A percentile compares a stretch with the other conserved stretches of the same genome.
phyloP scores from a whole-genome alignment of 805 yeast genomes.

The Lipomyces lipofer region DNA sequence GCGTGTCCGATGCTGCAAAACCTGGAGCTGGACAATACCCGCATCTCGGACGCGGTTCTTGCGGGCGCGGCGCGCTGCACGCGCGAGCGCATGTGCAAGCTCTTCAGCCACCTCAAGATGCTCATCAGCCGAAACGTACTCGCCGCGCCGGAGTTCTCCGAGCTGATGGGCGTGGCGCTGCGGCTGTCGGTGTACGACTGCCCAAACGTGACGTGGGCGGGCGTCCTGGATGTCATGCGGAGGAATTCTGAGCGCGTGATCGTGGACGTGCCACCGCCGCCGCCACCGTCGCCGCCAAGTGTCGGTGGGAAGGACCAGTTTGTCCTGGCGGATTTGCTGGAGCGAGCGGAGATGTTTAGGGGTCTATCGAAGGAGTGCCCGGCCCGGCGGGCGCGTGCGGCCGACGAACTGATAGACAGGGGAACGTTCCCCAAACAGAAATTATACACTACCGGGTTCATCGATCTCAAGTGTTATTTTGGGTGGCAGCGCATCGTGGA shows the following conservation, averaged over 20 bases:
- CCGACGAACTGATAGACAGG: background rate
- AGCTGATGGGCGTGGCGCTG: slow-evolving; percentile 9
- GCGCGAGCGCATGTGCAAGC: slow-evolving; percentile 7
- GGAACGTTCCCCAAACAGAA: background rate
- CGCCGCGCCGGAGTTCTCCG: background rate
- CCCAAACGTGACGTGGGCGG: slow-evolving; percentile 24
- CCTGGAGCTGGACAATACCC: slow-evolving; percentile 25
- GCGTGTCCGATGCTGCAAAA: slow-evolving; percentile 10
- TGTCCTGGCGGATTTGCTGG: background rate
- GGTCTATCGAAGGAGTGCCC: background rate
- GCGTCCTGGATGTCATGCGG: slow-evolving; percentile 15
- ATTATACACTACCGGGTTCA: slow-evolving; percentile 12
- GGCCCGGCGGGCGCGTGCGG: background rate
- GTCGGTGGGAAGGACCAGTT: background rate
- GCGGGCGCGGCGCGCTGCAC: slow-evolving; percentile 10
- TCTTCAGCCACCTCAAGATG: background rate
- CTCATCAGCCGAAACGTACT: background rate
- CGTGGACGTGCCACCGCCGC: background rate
- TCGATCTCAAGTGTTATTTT: slow-evolving; percentile 10
- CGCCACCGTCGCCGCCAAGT: too few species aligned
- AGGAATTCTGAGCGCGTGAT: slow-evolving; percentile 18
- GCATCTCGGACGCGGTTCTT: slow-evolving; percentile 18
- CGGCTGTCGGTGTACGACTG: slow-evolving; percentile 23
- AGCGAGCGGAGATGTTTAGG: background rate
- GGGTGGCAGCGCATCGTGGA: slow-evolving; percentile 13